These are phyloP conservation scores for Corynespora cassiicola DNA, from an alignment of 2,329 filamentous ascomycete species.

Conservation along the genomic window DNA sequence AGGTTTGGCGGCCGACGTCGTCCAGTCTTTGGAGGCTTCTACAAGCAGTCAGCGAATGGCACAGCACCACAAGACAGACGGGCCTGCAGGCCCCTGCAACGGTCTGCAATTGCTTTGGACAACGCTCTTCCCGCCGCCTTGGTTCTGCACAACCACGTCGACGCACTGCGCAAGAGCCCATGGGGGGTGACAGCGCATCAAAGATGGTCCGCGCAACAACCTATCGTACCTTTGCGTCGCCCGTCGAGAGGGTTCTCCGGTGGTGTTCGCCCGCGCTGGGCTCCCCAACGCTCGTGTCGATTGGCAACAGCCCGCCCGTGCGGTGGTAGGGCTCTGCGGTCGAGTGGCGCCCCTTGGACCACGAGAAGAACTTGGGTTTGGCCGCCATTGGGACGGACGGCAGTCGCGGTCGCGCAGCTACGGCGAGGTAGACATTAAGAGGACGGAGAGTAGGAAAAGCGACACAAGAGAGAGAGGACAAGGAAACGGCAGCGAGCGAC, in stretches of 20 bases:
- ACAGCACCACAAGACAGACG: conserved; percentile 34
- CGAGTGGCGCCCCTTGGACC: conserved; percentile 49
- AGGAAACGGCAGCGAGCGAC: too few relatives aligned
- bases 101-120: conserved; percentile 28
- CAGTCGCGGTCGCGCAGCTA: conserved; percentile 12
- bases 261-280: conserved; percentile 13
- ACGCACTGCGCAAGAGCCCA: conserved; percentile 28
- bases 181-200: conserved; percentile 36
- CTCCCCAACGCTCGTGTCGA: conserved; percentile 36
- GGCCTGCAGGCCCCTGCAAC: conserved; percentile 20
- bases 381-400: conserved; percentile 39
- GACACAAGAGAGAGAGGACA: too few relatives aligned
- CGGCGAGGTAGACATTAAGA: conserved; percentile 8
- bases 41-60: conserved; percentile 39
- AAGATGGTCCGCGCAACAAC: conserved; percentile 9
- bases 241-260: conserved; percentile 14
- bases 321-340: conserved; percentile 42
- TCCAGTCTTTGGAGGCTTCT: conserved; percentile 28
- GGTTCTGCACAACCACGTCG: conserved; percentile 40
- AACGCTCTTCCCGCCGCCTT: conserved; percentile 22
- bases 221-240: conserved; percentile 38
- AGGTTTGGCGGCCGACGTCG: conserved; percentile 38
- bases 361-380: conserved; percentile 52
- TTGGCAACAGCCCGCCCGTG: conserved; percentile 47
- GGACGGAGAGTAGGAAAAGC: conserved; percentile 2